These are phyloP conservation scores for Petunia secreta DNA, from an alignment of 257 asterid species.

Conservation along the genomic window DNA sequence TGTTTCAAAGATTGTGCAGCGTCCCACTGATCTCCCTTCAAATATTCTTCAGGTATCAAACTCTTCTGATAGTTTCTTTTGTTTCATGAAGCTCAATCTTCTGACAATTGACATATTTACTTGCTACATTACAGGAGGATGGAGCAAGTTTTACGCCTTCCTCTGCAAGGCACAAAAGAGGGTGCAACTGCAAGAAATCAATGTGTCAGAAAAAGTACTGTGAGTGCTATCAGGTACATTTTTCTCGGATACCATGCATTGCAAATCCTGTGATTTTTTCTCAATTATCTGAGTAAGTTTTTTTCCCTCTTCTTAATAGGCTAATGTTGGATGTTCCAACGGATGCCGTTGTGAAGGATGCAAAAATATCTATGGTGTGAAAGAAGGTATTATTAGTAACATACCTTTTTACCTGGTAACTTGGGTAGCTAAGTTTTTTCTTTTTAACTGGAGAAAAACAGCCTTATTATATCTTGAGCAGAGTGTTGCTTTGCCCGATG, in stretches of 20 bases:
- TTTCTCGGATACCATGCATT: neutral
- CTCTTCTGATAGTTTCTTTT: conserved; percentile 27
- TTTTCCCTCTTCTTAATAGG: conserved; percentile 44
- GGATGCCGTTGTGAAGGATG: conserved; percentile 94
- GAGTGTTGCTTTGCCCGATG: neutral
- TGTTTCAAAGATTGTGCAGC: conserved; percentile 62
- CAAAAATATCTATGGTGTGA: conserved; percentile 62
- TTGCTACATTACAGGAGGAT: conserved; percentile 50
- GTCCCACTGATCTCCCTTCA: conserved; percentile 38
- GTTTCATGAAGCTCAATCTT: conserved; percentile 9
- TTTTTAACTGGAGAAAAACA: neutral
- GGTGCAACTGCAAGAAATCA: conserved; percentile 91
- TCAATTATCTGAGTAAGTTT: neutral
- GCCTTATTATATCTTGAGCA: neutral
- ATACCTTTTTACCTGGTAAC: conserved; percentile 4
- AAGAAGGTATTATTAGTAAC: conserved; percentile 59
- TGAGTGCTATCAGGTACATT: conserved; percentile 81
- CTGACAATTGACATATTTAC: conserved; percentile 22
- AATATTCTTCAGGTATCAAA: conserved; percentile 48
- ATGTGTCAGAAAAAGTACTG: conserved; percentile 84
- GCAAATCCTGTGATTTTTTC: conserved; percentile 12
- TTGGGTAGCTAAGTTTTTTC: neutral
- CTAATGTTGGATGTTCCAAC: conserved; percentile 80
- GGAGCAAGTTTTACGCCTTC: conserved; percentile 52
- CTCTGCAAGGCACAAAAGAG: conserved; percentile 78